A percentile compares a stretch with the other conserved stretches of the same genome.
phyloP scores from a whole-genome alignment of 2,329 filamentous ascomycete genomes.

The Xylaria sp. region DNA sequence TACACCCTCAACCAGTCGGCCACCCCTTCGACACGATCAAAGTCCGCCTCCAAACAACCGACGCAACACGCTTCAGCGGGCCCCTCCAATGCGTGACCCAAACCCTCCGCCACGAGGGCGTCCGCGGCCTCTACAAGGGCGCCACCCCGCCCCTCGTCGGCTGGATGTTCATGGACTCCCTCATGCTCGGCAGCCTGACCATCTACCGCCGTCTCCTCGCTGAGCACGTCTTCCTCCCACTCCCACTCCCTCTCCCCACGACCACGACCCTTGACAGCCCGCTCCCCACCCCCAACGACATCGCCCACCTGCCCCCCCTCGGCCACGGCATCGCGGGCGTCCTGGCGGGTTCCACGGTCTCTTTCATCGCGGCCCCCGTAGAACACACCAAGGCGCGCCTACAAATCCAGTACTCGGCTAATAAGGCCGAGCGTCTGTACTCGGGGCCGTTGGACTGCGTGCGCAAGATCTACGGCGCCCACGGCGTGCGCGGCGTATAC shows the following conservation, averaged over 20 bases:
- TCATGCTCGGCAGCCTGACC: constrained; percentile 92
- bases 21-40: constrained; percentile 96
- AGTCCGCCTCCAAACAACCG: constrained; percentile 90
- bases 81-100: constrained; percentile 86
- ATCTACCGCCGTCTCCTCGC: constrained; percentile 87
- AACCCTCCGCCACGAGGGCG: constrained; percentile 86
- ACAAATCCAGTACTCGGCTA: constrained; percentile 90
- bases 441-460: constrained; percentile 87
- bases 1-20: constrained; percentile 58
- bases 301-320: constrained; percentile 70
- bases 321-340: constrained; percentile 91
- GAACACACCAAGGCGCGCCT: constrained; percentile 95
- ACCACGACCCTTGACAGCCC: constrained; percentile 45
- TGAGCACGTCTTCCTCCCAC: constrained; percentile 76
- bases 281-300: constrained; percentile 15
- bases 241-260: constrained; percentile 51
- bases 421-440: constrained; percentile 82
- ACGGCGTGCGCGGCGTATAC: constrained; percentile 85
- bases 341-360: constrained; percentile 88
- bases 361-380: constrained; percentile 90
- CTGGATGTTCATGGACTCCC: constrained; percentile 97
- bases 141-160: constrained; percentile 91
- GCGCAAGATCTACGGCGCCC: constrained; percentile 72
- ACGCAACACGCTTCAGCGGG: constrained; percentile 80
- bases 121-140: constrained; percentile 91